These are phyloP conservation scores for Beta macrorhiza DNA, from an alignment of 179 eudicot genomes.

Conservation along the genomic window DNA sequence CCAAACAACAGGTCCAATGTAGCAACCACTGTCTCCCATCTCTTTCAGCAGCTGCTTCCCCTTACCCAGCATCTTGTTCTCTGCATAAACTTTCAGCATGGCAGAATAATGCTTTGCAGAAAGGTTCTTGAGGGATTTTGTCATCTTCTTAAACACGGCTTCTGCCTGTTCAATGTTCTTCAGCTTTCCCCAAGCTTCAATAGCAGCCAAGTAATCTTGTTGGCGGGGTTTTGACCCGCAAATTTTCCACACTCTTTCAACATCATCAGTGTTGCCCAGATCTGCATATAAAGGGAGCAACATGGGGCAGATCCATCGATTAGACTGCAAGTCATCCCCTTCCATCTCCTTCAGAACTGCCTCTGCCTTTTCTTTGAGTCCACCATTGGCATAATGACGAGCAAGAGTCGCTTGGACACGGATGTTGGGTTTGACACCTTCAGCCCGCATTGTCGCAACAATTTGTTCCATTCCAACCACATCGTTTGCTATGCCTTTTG, in stretches of 20 bases:
- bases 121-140: slow-evolving; percentile 34
- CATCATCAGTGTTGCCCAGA: slow-evolving; percentile 68
- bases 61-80: slow-evolving; percentile 68
- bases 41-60: slow-evolving; percentile 74
- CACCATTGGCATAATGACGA: slow-evolving; percentile 53
- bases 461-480: slow-evolving; percentile 77
- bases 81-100: slow-evolving; percentile 66
- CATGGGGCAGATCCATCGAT: slow-evolving; percentile 32
- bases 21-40: slow-evolving; percentile 63
- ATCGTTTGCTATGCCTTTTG: slow-evolving; percentile 69
- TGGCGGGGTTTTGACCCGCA: slow-evolving; percentile 44
- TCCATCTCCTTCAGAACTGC: slow-evolving; percentile 67
- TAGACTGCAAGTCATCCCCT: slow-evolving; percentile 38
- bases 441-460: slow-evolving; percentile 78
- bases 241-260: slow-evolving; percentile 63
- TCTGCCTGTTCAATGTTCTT: slow-evolving; percentile 69
- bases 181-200: slow-evolving; percentile 77
- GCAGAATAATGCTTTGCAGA: slow-evolving; percentile 43
- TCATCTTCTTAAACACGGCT: slow-evolving; percentile 52
- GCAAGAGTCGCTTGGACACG: slow-evolving; percentile 45
- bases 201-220: slow-evolving; percentile 54
- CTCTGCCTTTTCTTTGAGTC: slow-evolving; percentile 70
- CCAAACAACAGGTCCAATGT: slow-evolving; percentile 70
- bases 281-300: slow-evolving; percentile 66
- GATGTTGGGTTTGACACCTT: slow-evolving; percentile 55